phyloP scores from a whole-genome alignment of 345 rosid genomes.

The Gossypium bickii region DNA sequence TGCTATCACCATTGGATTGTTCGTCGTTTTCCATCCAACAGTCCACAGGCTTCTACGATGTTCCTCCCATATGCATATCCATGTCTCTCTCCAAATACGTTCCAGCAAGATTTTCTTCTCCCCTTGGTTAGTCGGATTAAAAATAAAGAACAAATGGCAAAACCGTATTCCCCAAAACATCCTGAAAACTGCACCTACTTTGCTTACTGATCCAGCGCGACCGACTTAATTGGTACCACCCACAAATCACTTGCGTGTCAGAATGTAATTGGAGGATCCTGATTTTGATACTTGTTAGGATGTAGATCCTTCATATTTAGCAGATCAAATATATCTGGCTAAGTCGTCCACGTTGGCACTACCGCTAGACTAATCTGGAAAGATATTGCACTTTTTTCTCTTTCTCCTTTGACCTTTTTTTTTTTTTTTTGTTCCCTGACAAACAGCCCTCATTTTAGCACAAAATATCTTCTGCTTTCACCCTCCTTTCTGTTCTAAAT shows the following conservation, averaged over 20 bases:
- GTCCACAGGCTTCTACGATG: background rate
- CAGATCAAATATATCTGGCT: slow-evolving; percentile 69
- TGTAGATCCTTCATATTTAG: slow-evolving; percentile 37
- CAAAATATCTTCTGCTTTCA: slow-evolving; percentile 4
- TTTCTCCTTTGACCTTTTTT: background rate
- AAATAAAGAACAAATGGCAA: slow-evolving; percentile 4
- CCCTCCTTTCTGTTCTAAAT: slow-evolving; percentile 10
- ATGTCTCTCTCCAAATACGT: slow-evolving; percentile 14
- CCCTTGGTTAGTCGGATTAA: slow-evolving; percentile 24
- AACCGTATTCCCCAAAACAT: slow-evolving; percentile 27
- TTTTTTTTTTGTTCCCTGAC: slow-evolving; percentile 23
- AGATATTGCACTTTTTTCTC: slow-evolving; percentile 38
- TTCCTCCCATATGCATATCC: slow-evolving; percentile 11
- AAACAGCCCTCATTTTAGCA: slow-evolving; percentile 27
- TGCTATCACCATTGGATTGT: background rate
- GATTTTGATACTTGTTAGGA: background rate
- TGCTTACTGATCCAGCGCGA: background rate
- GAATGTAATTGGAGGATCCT: background rate
- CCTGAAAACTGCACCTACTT: slow-evolving; percentile 23
- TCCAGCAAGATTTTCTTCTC: slow-evolving; percentile 7
- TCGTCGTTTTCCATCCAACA: slow-evolving; percentile 14
- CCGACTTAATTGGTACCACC: background rate
- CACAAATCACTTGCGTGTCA: slow-evolving; percentile 14
- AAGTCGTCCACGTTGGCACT: slow-evolving; percentile 72
- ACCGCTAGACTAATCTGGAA: slow-evolving; percentile 45